Evolutionary conservation across 768 basidiomycete species (phyloP).

Genomic region (Phaeotremella fagi): DNA sequence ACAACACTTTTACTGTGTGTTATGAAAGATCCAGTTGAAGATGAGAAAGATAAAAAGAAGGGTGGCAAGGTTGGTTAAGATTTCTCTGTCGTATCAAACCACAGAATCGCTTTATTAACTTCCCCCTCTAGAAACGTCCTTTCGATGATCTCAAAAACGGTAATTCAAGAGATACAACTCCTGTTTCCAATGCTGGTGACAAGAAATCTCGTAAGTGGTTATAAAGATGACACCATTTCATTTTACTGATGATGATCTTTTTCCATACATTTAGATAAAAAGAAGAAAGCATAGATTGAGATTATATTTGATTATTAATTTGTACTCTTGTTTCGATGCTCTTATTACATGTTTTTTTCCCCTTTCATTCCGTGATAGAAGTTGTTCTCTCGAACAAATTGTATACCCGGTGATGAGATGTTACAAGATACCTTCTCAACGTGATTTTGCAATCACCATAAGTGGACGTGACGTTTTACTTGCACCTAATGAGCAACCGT

Average conservation of each 20-base stretch:
- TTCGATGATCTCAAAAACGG: slow-evolving; percentile 27
- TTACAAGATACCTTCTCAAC: no score
- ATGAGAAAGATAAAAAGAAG: slow-evolving; percentile 59
- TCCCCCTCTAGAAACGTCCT: slow-evolving; percentile 14
- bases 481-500: no score
- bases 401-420: no score
- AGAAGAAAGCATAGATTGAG: slow-evolving; percentile 1
- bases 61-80: slow-evolving; percentile 21
- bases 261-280: neutral
- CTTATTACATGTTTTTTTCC: no score
- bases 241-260: neutral
- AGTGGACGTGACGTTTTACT: no score
- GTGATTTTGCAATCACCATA: no score
- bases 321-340: no score
- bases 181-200: slow-evolving; percentile 6
- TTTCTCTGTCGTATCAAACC: neutral
- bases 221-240: no score
- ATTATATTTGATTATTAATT: no score
- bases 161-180: slow-evolving; percentile 18
- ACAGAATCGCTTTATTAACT: neutral
- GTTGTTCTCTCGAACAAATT: no score
- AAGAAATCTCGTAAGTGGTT: slow-evolving; percentile 3
- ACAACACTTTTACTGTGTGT: slow-evolving; percentile 84
- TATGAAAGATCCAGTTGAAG: slow-evolving; percentile 72
- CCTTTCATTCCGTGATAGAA: no score